Evolutionary conservation across 2,329 filamentous ascomycete species (phyloP), one percentile per base, ranked within the genome.

Genomic region (Epichloe festucae): DNA sequence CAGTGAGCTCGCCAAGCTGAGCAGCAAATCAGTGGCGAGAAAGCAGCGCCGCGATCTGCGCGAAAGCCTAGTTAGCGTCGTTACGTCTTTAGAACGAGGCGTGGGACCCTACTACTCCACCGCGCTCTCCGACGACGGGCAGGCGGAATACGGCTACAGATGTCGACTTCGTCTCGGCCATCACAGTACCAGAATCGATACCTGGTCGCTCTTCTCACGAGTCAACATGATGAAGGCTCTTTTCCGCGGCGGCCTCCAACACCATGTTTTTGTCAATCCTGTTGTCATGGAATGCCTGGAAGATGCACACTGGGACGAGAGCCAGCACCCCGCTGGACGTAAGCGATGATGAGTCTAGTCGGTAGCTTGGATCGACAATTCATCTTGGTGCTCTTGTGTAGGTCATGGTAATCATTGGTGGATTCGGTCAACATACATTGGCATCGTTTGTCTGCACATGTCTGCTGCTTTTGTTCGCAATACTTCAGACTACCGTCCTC

Each of bases 91-190:
- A 2, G 75, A 79, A 59, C 70, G 70, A 3, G 73, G 75, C 41
- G 74, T 75, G 41, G 77, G 77, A 0, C 77, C 77, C 0, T 73
- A 70, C 36, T 80, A 78, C 58, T 77, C 76, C 6, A 76, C 71
- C 1, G 73, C 76, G 2, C 51, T 68, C 57, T 61, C 70, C 39
- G 67, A 68, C 3, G 69, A 73, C 36, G 70, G 71, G 8, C 66
- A 70, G 3, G 63, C 67, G 35, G 74, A 77, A 54, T 76, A 77
- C 54, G 75, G 76, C 3, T 78, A 79, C 54, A 70, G 75, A 7
- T 68, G 75, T 56, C 75, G 71, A 55, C 62, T 78, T n/a, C 71
- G 71, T 38, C 66, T 77, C 5, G 68, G 73, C 15, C 70, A 72
- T 46, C 63, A 69, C 54, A 63, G 67, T 40, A 65, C 77, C 57